Evolutionary conservation across 78 protist species (phyloP), one percentile per base, ranked within the genome.

Genomic region (Andalucia godoyi): DNA sequence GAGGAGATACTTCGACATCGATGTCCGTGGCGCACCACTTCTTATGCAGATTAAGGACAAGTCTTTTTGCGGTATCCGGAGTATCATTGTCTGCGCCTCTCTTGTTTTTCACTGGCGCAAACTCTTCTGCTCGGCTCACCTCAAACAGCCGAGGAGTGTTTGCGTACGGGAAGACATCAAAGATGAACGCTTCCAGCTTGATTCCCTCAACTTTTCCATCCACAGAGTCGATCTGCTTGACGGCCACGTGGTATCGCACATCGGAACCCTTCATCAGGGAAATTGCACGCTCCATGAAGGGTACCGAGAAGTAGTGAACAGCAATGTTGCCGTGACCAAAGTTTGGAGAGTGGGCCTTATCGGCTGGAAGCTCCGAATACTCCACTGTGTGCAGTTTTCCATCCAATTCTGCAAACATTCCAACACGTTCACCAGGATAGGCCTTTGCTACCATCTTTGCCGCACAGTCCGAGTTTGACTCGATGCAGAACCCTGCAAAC

Each of bases 161-260:
- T 23, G 87, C 72, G 5, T 57, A 71, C 0, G 71, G 81, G 73
- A 94, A 87, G 23, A 79, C 83, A 43, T 94, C 98, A 62, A 90
- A 94, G 36, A 94, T 78, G 46, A 94, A 94, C 60, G 72, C 36
- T 58, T 94, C 98, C 59, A 85, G 29, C 76, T 94, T 94, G 21
- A 63, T 30, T 4, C 69, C 69, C 8, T 49, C 23, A 9, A 42
- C 37, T 4, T 37, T 5, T 25, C 51, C 62, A 50, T 66, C 57
- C 64, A 49, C 38, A 0, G n/a, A 18, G 23, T 87, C 88, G n/a
- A 93, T 83, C 47, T 80, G 71, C 84, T 93, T 93, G 47, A 38
- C 8, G 3, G 97, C 97, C 0, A 86, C 53, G 74, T 93, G 97
- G 60, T 55, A 65, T 21, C 41, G 32, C 15, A 80, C 53, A 18